These are phyloP conservation scores for Colletotrichum echinochloae DNA, from an alignment of 2,329 filamentous ascomycete species.

Conservation along the genomic window DNA sequence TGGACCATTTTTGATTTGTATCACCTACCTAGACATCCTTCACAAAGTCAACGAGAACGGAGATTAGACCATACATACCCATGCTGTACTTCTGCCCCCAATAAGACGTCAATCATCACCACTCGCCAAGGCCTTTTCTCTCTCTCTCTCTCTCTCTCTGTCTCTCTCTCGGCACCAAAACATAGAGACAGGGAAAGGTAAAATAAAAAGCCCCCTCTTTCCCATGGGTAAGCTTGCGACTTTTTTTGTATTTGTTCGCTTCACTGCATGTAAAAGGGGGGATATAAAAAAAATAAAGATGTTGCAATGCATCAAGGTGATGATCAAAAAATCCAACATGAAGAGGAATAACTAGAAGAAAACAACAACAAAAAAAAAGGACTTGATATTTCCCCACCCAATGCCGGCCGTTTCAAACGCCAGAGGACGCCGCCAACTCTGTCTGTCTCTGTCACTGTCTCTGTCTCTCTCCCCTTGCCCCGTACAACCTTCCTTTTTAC, in stretches of 20 bases:
- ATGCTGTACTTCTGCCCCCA: too few species aligned
- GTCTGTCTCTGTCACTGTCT: background rate
- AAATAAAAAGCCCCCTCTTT: background rate
- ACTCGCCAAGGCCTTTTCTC: too few species aligned
- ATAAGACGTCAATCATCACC: too few species aligned
- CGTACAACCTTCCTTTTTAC: too few species aligned
- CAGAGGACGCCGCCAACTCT: conserved; percentile 35
- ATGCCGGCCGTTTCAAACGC: conserved; percentile 36
- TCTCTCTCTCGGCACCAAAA: too few species aligned
- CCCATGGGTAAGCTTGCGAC: background rate
- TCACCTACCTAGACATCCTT: too few species aligned
- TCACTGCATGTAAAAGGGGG: background rate
- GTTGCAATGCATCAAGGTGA: conserved; percentile 29
- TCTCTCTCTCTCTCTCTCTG: too few species aligned
- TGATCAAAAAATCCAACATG: background rate
- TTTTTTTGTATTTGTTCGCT: conserved; percentile 31
- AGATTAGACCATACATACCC: too few species aligned
- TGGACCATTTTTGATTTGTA: too few species aligned
- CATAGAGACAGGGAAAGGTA: too few species aligned
- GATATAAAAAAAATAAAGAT: background rate
- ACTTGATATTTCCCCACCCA: conserved; percentile 30
- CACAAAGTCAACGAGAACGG: too few species aligned
- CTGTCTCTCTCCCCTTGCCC: too few species aligned
- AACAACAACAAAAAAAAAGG: background rate
- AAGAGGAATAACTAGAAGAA: background rate